Base-by-base conservation (phyloP, 768 basidiomycete genomes). In the Chlorophyllum brunneum region DNA sequence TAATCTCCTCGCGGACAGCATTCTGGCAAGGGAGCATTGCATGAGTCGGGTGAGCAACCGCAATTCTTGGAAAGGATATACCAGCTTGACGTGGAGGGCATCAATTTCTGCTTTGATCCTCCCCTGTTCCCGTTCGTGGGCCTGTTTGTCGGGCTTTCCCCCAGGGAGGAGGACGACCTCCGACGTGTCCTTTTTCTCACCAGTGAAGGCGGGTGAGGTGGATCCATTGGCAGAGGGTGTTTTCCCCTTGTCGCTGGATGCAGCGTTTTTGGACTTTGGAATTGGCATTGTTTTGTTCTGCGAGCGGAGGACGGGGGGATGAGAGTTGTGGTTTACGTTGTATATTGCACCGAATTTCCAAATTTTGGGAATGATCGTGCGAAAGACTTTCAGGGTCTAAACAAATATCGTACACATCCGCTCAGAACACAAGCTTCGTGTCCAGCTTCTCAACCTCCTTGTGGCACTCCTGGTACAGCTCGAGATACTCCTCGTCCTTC, bases 71-170 rank as follows among this genome's bases (percentile, higher is more conserved):
- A 27, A 16, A 20, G 40, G n/a, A 80, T 92, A 64, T 61, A 92
- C 95, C 55, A 94, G 70, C 67, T 91, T 87, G 18, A 68, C 69
- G 68, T 97, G 92, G 43, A 93, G 68, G 41, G 71, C 76, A 54
- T 95, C 94, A 61, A 98, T 95, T 63, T 94, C 88, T 22, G 76
- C 70, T 69, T 88, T 92, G 58, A 95, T 72, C 62, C 69, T 81
- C 48, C 88, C 84, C 70, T 95, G 92, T 71, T 98, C 93, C 7
- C 76, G 78, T 48, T 97, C 90, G 66, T 88, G 88, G n/a, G 69
- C 72, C 42, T 77, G 78, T 70, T 92, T 93, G 79, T 97, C 94
- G 27, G 95, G 95, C 65, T 76, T 89, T 38, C 80, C 83, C 40
- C 74, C 67, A 46, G 68, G 61, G 30, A 69, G 62, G 39, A 66